These are phyloP conservation scores for Lecanosticta acicola DNA, from an alignment of 2,329 filamentous ascomycete genomes.

Conservation along the genomic window DNA sequence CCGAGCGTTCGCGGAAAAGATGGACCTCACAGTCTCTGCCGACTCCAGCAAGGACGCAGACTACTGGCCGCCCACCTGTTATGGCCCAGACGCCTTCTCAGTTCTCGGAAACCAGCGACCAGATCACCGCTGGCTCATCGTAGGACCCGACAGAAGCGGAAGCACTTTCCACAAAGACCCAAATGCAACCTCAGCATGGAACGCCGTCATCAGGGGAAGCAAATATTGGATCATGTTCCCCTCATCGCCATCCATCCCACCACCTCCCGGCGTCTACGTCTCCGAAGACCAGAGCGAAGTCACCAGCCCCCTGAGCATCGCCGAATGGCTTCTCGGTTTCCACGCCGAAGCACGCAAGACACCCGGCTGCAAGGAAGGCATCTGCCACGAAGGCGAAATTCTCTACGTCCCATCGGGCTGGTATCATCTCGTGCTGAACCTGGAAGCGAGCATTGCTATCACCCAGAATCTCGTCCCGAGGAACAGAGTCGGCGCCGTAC, in stretches of 20 bases:
- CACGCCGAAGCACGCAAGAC: constrained; percentile 73
- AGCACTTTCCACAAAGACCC: constrained; percentile 85
- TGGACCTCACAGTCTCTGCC: constrained; percentile 55
- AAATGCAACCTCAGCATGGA: constrained; percentile 77
- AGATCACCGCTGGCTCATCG: constrained; percentile 86
- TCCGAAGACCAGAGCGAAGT: constrained; percentile 87
- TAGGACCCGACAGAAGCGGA: constrained; percentile 79
- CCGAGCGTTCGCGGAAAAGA: constrained; percentile 78
- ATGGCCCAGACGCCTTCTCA: constrained; percentile 78
- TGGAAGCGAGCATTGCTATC: constrained; percentile 76
- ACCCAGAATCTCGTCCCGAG: constrained; percentile 92
- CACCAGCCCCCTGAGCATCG: constrained; percentile 86
- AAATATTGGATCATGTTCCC: constrained; percentile 99
- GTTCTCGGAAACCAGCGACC: constrained; percentile 72
- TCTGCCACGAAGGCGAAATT: constrained; percentile 79
- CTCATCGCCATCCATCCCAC: constrained; percentile 52
- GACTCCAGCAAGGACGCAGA: constrained; percentile 42
- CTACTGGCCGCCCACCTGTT: constrained; percentile 79
- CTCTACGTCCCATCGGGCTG: constrained; percentile 89
- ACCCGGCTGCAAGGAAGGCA: constrained; percentile 75
- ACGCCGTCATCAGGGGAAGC: constrained; percentile 78
- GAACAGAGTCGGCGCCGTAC: constrained; percentile 65
- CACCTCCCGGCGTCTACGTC: constrained; percentile 84
- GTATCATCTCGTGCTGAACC: constrained; percentile 94
- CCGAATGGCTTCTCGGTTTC: constrained; percentile 91